These are phyloP conservation scores for Xylaria sp. DNA, from an alignment of 2,329 filamentous ascomycete species.

Conservation along the genomic window DNA sequence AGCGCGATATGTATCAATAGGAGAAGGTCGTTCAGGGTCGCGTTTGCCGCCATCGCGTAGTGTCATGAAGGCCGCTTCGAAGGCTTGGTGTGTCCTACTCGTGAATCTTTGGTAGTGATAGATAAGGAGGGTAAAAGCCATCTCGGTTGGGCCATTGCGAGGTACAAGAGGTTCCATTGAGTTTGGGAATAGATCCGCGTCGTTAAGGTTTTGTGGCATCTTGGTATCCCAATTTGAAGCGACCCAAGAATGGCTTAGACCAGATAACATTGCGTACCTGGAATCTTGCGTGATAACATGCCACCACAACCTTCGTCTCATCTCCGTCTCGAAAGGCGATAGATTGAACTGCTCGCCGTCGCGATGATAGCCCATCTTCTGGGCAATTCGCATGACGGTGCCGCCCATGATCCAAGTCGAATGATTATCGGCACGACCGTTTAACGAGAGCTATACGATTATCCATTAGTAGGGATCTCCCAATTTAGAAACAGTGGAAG, in stretches of 20 bases:
- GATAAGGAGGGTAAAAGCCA: conserved; percentile 38
- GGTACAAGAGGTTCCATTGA: conserved; percentile 35
- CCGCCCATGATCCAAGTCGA: conserved; percentile 50
- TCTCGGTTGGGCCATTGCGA: conserved; percentile 38
- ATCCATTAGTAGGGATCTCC: conserved; percentile 6
- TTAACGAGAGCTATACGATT: conserved; percentile 29
- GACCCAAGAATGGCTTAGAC: conserved; percentile 41
- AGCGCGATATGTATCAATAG: conserved; percentile 30
- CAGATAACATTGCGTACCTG: conserved; percentile 41
- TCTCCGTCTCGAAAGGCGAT: conserved; percentile 55
- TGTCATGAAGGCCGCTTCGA: conserved; percentile 34
- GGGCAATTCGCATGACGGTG: conserved; percentile 53
- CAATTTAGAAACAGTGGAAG: background rate
- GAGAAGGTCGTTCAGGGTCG: conserved; percentile 4
- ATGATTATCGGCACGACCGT: conserved; percentile 33
- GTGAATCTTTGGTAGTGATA: conserved; percentile 35
- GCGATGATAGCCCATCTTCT: conserved; percentile 55
- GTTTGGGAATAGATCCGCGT: conserved; percentile 43
- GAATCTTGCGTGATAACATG: conserved; percentile 48
- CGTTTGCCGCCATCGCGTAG: conserved; percentile 18
- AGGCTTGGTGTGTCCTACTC: conserved; percentile 15
- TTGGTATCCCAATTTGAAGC: conserved; percentile 38
- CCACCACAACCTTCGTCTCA: conserved; percentile 58
- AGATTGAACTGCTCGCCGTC: conserved; percentile 51
- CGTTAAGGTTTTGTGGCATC: conserved; percentile 46